Evolutionary conservation across 1,139 yeast genomes (phyloP).

Genomic region (Kodamaea plutei): DNA sequence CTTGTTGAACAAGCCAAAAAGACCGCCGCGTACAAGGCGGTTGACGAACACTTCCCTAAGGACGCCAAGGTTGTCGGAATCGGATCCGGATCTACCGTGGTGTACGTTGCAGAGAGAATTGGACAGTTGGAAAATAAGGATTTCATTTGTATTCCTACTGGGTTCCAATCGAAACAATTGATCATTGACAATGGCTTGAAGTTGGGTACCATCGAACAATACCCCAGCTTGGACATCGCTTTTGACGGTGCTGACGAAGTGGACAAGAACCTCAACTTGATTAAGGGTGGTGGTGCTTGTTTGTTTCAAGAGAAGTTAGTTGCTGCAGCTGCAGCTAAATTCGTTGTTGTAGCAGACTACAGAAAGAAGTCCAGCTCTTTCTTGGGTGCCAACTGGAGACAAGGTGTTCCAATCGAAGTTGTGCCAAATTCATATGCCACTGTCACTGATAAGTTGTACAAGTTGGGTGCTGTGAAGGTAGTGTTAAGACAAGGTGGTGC

Average conservation of each 20-base stretch:
- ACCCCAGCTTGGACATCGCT: slow-evolving; percentile 77
- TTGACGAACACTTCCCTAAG: slow-evolving; percentile 78
- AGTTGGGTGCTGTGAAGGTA: slow-evolving; percentile 64
- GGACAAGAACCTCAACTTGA: slow-evolving; percentile 72
- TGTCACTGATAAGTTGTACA: slow-evolving; percentile 58
- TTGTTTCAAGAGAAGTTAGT: slow-evolving; percentile 94
- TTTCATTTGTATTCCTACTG: slow-evolving; percentile 87
- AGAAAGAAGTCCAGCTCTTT: slow-evolving; percentile 65
- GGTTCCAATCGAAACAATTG: slow-evolving; percentile 88
- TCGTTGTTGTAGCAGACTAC: slow-evolving; percentile 89
- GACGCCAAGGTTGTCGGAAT: slow-evolving; percentile 79
- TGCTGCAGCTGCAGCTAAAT: slow-evolving; percentile 72
- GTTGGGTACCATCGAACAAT: slow-evolving; percentile 81
- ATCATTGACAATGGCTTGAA: slow-evolving; percentile 77
- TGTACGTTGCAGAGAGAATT: slow-evolving; percentile 90
- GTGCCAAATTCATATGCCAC: slow-evolving; percentile 85
- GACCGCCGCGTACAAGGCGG: slow-evolving; percentile 87
- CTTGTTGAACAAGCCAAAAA: slow-evolving; percentile 68
- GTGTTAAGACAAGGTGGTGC: slow-evolving; percentile 79
- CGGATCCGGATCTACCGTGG: slow-evolving; percentile 96
- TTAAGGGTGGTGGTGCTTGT: slow-evolving; percentile 99
- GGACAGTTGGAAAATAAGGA: slow-evolving; percentile 64
- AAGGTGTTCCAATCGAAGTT: slow-evolving; percentile 94
- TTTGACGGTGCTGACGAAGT: slow-evolving; percentile 99
- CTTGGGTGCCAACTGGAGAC: slow-evolving; percentile 78